Conservation (phyloP, 441 rosid genomes). For the Kokia cookei region DNA sequence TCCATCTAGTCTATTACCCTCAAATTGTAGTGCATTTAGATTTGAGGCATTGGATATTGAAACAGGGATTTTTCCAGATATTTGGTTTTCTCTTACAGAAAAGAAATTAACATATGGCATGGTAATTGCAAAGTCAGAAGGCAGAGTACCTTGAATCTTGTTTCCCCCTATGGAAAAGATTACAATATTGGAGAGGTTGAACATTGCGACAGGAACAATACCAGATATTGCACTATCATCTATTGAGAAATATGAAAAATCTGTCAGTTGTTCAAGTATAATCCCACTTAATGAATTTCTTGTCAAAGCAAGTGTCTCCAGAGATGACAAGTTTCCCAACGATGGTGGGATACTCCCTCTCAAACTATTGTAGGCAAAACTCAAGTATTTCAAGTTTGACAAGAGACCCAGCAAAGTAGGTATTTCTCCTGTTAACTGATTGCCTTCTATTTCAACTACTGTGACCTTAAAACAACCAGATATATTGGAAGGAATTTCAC, state of each 20-base stretch:
- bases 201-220: neutral
- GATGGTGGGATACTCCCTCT: conserved; percentile 3
- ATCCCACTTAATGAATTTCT: neutral
- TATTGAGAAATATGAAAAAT: neutral
- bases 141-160: neutral
- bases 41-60: conserved; percentile 14
- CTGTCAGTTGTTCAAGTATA: conserved; percentile 4
- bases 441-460: neutral
- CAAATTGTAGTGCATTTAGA: neutral
- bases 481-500: conserved; percentile 9
- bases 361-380: neutral
- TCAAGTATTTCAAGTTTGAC: neutral
- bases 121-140: neutral
- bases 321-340: conserved; percentile 13
- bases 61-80: neutral
- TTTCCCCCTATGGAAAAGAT: neutral
- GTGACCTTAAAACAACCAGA: neutral
- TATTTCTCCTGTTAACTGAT: neutral
- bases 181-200: neutral
- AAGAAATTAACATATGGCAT: neutral
- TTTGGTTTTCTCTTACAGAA: fast-evolving
- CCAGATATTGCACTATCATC: neutral
- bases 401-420: neutral
- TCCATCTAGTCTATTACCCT: neutral
- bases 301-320: neutral